These are phyloP conservation scores for Blastocystis sp. DNA, from an alignment of 352 stramenopile species.

Conservation along the genomic window DNA sequence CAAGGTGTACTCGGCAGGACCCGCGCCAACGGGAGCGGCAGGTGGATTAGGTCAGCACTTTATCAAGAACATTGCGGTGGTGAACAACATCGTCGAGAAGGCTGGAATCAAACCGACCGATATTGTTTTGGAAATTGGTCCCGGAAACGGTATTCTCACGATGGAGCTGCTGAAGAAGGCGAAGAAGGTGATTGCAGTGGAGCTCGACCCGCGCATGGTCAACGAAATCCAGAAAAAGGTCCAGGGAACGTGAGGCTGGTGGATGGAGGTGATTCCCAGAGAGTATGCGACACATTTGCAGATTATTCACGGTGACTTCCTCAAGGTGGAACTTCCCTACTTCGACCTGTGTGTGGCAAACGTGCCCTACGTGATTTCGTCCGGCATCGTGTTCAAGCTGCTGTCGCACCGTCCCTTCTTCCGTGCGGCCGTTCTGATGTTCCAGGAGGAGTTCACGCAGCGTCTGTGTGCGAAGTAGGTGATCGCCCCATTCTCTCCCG, in stretches of 20 bases:
- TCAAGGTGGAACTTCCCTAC: slow-evolving; percentile 95
- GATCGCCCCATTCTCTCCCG: background rate
- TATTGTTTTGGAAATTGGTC: slow-evolving; percentile 87
- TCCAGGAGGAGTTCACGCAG: slow-evolving; percentile 96
- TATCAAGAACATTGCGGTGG: slow-evolving; percentile 74
- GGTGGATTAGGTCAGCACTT: slow-evolving; percentile 91
- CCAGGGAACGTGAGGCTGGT: slow-evolving; percentile 76
- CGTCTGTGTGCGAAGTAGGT: slow-evolving; percentile 82
- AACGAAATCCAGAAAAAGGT: slow-evolving; percentile 95
- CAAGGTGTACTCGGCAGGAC: slow-evolving; percentile 38
- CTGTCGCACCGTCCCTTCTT: slow-evolving; percentile 91
- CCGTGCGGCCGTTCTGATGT: slow-evolving; percentile 97
- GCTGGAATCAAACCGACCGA: slow-evolving; percentile 84
- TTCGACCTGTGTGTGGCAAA: slow-evolving; percentile 99
- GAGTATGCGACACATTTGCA: slow-evolving; percentile 82
- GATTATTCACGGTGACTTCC: slow-evolving; percentile 95
- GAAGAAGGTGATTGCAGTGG: slow-evolving; percentile 92
- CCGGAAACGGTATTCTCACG: slow-evolving; percentile 97
- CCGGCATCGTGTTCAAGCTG: slow-evolving; percentile 94
- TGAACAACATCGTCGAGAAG: slow-evolving; percentile 84
- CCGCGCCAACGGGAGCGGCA: slow-evolving; percentile 55
- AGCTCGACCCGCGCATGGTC: slow-evolving; percentile 96
- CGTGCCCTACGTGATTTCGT: slow-evolving; percentile 96
- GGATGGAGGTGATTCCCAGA: slow-evolving; percentile 59
- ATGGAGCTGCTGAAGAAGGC: slow-evolving; percentile 86